Base-by-base conservation (phyloP, 345 rosid genomes). In the Draba incana region DNA sequence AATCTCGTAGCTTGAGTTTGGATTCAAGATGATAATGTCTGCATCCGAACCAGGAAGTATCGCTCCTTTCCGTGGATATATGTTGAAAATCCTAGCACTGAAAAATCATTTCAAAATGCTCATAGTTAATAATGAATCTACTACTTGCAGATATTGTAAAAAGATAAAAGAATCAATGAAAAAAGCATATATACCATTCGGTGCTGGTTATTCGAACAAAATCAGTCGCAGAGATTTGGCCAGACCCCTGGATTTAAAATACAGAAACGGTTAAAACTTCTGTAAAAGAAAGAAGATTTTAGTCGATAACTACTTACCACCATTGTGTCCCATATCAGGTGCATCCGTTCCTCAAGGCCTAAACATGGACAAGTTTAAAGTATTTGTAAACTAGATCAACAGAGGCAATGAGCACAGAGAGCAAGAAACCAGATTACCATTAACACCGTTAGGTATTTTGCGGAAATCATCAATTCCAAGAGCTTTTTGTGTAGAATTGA, bases 331-430 rank as follows among this genome's bases (percentile, higher is more conserved):
- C 98, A 94, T 59, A 88, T 78, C 68, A 94, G 81, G 78, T 94
- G 99, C 98, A 94, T 94, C 81, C 99, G 89, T 82, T 94, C 99
- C 76, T 94, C 99, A 62, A 94, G 81, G 64, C 98, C 97, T 92
- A 54, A 30, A 60, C 4, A 75, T 48, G 38, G 53, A n/a, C 33
- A 62, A 51, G 28, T 65, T 3, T 58, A 62, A 61, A 47, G 11
- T 66, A 2, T 45, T 37, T 46, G 67, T 30, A 14, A 49, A 46
- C 47, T 11, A 30, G 38, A 39, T 27, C 45, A 33, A 66, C 1
- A 57, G 4, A 49, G 16, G 6, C 45, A 52, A 59, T 50, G 69
- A 44, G 53, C 25, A 25, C 28, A 64, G 1, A 64, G 49, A 61
- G 66, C 38, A 64, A 64, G 64, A 69, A 72, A 57, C 28, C 71